Evolutionary conservation across 352 stramenopile genomes (phyloP).

Genomic region (Phytophthora fragariaefolia): DNA sequence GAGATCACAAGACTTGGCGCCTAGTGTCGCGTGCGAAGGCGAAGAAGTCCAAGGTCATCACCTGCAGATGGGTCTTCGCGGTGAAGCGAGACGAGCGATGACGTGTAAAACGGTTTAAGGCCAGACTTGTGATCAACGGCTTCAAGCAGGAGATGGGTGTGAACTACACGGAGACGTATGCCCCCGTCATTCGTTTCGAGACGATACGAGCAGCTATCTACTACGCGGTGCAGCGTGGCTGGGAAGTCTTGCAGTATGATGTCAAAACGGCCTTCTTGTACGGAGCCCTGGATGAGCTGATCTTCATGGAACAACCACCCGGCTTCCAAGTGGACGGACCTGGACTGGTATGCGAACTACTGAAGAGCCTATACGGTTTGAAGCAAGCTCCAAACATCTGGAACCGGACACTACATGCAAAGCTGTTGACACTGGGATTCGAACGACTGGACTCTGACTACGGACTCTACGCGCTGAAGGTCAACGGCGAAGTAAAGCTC

Average conservation of each 20-base stretch:
- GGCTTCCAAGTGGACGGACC: conserved; percentile 8
- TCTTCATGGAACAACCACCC: conserved; percentile 28
- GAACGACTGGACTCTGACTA: conserved; percentile 8
- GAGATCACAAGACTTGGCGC: conserved; percentile 3
- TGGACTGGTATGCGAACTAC: conserved; percentile 2
- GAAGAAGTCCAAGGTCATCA: conserved; percentile 12
- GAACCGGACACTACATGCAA: conserved; percentile 18
- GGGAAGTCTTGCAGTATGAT: conserved; percentile 7
- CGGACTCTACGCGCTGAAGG: conserved; percentile 12
- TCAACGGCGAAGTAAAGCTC: conserved; percentile 1
- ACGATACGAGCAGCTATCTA: conserved; percentile 15
- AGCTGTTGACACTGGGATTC: conserved; percentile 1
- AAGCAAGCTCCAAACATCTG: conserved; percentile 26
- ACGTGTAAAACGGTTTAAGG: conserved; percentile 17
- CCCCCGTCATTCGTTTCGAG: conserved; percentile 29
- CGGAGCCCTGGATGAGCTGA: conserved; percentile 6
- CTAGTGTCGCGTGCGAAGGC: conserved; percentile 4
- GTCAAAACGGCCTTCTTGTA: conserved; percentile 16
- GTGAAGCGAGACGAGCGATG: conserved; percentile 27
- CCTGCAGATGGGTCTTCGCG: conserved; percentile 16
- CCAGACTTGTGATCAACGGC: conserved; percentile 22
- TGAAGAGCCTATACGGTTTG: conserved; percentile 21
- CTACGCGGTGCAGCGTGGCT: conserved; percentile 3
- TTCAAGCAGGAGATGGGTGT: conserved; percentile 26
- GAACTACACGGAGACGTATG: conserved; percentile 26